Base-by-base conservation (phyloP, 768 basidiomycete species). In the Amanita exitialis region DNA sequence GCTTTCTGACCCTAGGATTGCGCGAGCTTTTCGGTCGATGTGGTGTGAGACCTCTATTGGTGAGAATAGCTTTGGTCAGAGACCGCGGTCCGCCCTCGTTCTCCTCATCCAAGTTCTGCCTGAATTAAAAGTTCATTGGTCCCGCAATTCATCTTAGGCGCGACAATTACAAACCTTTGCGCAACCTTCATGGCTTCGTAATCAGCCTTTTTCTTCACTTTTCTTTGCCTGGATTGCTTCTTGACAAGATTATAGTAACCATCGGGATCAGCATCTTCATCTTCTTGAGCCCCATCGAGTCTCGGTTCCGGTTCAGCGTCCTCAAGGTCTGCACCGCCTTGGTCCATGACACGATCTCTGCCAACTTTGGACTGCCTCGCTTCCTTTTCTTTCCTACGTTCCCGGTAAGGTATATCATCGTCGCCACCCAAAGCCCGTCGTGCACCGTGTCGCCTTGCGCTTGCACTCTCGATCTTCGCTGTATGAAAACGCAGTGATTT, bases 1-100 rank as follows among this genome's bases (percentile, higher is more conserved):
- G 80, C 66, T 99, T 99, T 80, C 97, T 98, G 67, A 98, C 93
- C 54, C 96, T 82, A 37, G 95, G 94, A 70, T 99, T 99, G 57
- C 94, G 90, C 34, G 91, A 90, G 50, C 77, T 76, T 69, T 98
- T 97, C 38, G 87, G 72, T 51, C 96, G 81, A 54, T 76, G 82
- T 4, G 95, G 94, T 13, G 94, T 97, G 47, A 98, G 80, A 51
- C 96, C 95, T 61, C 82, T 86, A 77, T 99, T 99, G 60, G 85
- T 82, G 59, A 97, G 74, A 59, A 99, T 99, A 5, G 90, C 83
- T 9, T 90, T 81, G 6, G 91, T 93, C 54, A 96, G 78, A 6
- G 85, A 81, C 21, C 96, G 86, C 36, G 92, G 96, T 4, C 95
- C 94, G 44, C 71, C 71, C 18, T 56, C 53, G 43, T 63, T 60